Percentiles rank a stretch among this genome's conserved stretches.
These are phyloP conservation scores for Mycena metata DNA, from an alignment of 768 basidiomycete genomes.

Conservation along the genomic window DNA sequence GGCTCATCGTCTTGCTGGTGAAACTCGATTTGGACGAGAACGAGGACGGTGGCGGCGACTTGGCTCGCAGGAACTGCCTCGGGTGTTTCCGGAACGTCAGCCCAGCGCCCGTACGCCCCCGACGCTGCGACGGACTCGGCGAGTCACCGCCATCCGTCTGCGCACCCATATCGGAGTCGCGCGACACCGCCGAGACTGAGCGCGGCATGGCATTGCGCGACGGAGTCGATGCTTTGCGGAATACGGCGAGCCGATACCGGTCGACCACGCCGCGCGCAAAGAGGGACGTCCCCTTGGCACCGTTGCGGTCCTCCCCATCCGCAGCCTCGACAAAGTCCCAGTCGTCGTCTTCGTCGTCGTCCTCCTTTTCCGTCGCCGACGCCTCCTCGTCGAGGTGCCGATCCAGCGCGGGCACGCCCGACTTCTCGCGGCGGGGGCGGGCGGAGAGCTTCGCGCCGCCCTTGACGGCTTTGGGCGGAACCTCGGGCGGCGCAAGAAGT, in stretches of 20 bases:
- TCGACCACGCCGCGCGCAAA: constrained; percentile 95
- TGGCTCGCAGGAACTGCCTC: constrained; percentile 79
- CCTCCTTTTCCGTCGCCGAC: constrained; percentile 58
- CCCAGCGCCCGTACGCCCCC: constrained; percentile 73
- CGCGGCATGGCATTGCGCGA: constrained; percentile 57
- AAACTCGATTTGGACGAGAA: constrained; percentile 58
- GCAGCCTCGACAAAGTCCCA: constrained; percentile 92
- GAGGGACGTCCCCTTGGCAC: constrained; percentile 81
- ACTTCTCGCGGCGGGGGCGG: constrained; percentile 79
- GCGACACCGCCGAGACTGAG: constrained; percentile 71
- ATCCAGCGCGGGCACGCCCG: constrained; percentile 86
- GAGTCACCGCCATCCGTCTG: constrained; percentile 59
- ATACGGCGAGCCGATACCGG: constrained; percentile 86
- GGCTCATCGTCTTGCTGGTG: constrained; percentile 49
- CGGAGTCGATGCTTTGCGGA: constrained; percentile 85
- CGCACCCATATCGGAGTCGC: constrained; percentile 57
- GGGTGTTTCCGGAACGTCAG: constrained; percentile 82
- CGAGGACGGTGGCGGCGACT: constrained; percentile 55
- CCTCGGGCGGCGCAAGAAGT: constrained; percentile 30
- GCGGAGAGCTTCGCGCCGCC: constrained; percentile 42
- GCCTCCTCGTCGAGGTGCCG: constrained; percentile 75
- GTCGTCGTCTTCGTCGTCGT: constrained; percentile 83
- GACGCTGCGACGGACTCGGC: constrained; percentile 66
- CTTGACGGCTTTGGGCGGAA: constrained; percentile 39
- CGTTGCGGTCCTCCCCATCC: constrained; percentile 88